Evolutionary conservation across 495 filamentous ascomycete species (phyloP).

Genomic region (Aspergillus biplanus): DNA sequence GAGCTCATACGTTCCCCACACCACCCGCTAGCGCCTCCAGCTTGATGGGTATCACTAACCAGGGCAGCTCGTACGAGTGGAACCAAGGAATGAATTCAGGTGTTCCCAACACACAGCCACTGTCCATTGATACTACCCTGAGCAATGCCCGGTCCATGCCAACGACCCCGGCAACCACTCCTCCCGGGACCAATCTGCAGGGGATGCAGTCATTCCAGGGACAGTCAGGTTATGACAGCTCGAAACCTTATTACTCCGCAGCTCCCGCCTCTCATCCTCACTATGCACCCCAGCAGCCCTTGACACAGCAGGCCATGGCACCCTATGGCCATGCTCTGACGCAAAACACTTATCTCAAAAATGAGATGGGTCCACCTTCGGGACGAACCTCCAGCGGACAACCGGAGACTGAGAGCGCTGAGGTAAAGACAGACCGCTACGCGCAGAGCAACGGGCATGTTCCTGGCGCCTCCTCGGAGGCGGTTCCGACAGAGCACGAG

Average conservation of each 20-base stretch:
- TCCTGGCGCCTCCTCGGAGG: conserved; percentile 62
- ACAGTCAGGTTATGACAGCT: conserved; percentile 73
- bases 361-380: conserved; percentile 89
- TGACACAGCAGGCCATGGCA: conserved; percentile 68
- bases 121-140: conserved; percentile 84
- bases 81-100: conserved; percentile 64
- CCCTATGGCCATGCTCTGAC: conserved; percentile 64
- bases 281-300: conserved; percentile 66
- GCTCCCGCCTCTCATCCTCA: conserved; percentile 69
- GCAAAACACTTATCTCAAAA: conserved; percentile 76
- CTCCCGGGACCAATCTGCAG: conserved; percentile 76
- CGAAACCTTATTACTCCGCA: conserved; percentile 81
- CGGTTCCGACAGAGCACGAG: conserved; percentile 74
- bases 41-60: conserved; percentile 78
- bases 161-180: conserved; percentile 91
- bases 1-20: conserved; percentile 89
- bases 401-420: conserved; percentile 61
- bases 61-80: conserved; percentile 79
- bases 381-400: conserved; percentile 57
- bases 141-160: conserved; percentile 88
- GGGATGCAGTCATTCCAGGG: conserved; percentile 76
- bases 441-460: conserved; percentile 59
- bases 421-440: conserved; percentile 71
- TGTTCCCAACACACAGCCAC: conserved; percentile 67
- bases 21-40: conserved; percentile 92